These are phyloP conservation scores for Globisporangium perplexum DNA, from an alignment of 352 stramenopile genomes.

Conservation along the genomic window DNA sequence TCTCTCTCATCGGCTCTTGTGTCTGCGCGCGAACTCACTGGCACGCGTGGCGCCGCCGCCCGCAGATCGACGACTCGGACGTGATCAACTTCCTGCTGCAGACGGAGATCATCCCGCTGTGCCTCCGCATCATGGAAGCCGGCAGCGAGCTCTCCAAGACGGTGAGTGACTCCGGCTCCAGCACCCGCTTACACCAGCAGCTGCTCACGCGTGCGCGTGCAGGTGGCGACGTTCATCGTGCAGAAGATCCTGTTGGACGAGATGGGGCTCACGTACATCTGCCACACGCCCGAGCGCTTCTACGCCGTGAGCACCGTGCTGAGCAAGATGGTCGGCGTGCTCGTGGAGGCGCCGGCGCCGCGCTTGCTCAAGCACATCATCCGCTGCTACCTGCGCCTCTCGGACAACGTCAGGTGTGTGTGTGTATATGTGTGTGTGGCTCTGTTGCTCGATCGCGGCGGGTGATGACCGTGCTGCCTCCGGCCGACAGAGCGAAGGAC, in stretches of 20 bases:
- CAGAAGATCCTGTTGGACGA: conserved; percentile 99
- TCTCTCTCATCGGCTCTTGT: background rate
- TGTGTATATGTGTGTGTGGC: conserved; percentile 1
- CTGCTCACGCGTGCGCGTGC: background rate
- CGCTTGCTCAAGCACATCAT: conserved; percentile 99
- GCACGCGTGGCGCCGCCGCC: background rate
- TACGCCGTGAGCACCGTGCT: conserved; percentile 91
- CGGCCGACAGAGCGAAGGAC: conserved; percentile 84
- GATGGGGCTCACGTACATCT: conserved; percentile 98
- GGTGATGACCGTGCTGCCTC: conserved; percentile 3
- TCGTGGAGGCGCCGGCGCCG: conserved; percentile 92
- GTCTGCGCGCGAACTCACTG: background rate
- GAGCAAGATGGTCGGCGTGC: conserved; percentile 95
- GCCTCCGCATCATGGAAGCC: conserved; percentile 98
- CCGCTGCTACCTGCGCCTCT: conserved; percentile 96
- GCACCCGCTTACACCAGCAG: background rate
- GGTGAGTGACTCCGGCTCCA: conserved; percentile 19
- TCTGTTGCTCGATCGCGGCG: background rate
- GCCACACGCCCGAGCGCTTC: conserved; percentile 94
- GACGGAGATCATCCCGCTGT: conserved; percentile 99
- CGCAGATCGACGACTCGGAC: conserved; percentile 95
- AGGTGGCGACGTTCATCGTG: conserved; percentile 99
- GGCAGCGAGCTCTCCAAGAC: conserved; percentile 98
- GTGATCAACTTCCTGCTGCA: conserved; percentile 99
- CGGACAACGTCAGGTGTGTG: conserved; percentile 56